Evolutionary conservation across 306 rosid species (phyloP), one percentile per base, ranked within the genome.

Genomic region (Adenanthera pavonina): DNA sequence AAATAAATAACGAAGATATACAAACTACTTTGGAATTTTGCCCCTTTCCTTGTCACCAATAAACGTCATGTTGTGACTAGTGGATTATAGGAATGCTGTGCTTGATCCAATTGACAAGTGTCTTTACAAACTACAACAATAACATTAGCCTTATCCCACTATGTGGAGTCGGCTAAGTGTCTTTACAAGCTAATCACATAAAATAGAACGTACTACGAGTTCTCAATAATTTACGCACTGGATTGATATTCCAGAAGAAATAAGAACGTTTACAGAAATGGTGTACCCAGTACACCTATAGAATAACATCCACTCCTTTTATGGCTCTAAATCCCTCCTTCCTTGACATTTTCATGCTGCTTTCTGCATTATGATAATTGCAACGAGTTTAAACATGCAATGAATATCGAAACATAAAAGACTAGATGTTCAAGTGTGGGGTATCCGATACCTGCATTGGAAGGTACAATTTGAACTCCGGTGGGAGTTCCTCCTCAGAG

Each of bases 401-500:
- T 19, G 35, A 5, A 52, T 4, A 48, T 52, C 3, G n/a, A 48
- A 84, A 52, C 70, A 5, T 48, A 35, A 60, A 52, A 2, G 35
- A 60, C 44, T 3, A 25, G 34, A 1, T 10, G 17, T 62, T 40
- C 43, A 49, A 8, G 73, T 47, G 64, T 43, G 57, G 76, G n/a
- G n/a, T 34, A 72, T 75, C 76, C 81, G 81, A 49, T 78, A 88
- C 97, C 94, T 93, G 96, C 89, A 91, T 86, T 59, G 98, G 98
- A 78, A 95, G 99, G 86, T 95, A 95, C 81, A 95, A 71, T 83
- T 92, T 95, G 86, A 95, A 95, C 83, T 92, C 94, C 0, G 97
- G 98, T 5, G 98, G 97, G 72, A 95, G 97, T 86, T 95, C 99
- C 88, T 95, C 99, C 81, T 93, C 99, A 0, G 98, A 90, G 84